Percentiles rank a stretch among this genome's conserved stretches.
These are phyloP conservation scores for Fomitiporia mediterranea DNA, from an alignment of 1,284 basidiomycete species.

Conservation along the genomic window DNA sequence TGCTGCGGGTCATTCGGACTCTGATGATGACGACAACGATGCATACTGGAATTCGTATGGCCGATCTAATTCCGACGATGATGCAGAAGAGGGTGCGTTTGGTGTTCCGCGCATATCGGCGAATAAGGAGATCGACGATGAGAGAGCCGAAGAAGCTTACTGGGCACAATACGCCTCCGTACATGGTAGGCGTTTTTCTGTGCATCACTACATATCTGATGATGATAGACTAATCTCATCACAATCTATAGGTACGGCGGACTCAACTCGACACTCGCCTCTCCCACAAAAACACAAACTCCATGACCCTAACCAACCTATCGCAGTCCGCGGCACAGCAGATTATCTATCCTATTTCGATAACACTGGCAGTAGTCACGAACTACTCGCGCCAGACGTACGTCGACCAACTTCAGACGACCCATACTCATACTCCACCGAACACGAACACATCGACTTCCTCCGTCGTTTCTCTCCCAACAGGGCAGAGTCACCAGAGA, in stretches of 20 bases:
- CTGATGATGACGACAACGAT: constrained; percentile 36
- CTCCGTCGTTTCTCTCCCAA: neutral
- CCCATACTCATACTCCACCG: too few species aligned
- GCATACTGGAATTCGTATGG: constrained; percentile 69
- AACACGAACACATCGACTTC: constrained; percentile 11
- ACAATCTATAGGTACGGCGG: constrained; percentile 39
- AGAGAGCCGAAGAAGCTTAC: constrained; percentile 60
- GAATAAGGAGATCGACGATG: constrained; percentile 27
- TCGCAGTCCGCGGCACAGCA: constrained; percentile 30
- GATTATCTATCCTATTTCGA: constrained; percentile 24
- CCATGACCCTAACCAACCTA: constrained; percentile 24
- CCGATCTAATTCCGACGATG: constrained; percentile 28
- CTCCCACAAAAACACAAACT: constrained; percentile 30
- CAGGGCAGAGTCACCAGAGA: neutral
- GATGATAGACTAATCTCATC: constrained; percentile 21
- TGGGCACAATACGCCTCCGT: constrained; percentile 68
- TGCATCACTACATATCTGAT: neutral
- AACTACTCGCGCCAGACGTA: constrained; percentile 24
- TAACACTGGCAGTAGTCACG: neutral
- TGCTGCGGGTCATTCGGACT: constrained; percentile 27
- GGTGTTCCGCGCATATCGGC: constrained; percentile 20
- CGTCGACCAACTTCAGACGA: constrained; percentile 22
- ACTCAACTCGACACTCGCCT: constrained; percentile 38
- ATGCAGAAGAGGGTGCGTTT: constrained; percentile 20
- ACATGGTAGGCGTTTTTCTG: constrained; percentile 45